Evolutionary conservation across 2,329 filamentous ascomycete species (phyloP).

Genomic region (Fusarium setosum): DNA sequence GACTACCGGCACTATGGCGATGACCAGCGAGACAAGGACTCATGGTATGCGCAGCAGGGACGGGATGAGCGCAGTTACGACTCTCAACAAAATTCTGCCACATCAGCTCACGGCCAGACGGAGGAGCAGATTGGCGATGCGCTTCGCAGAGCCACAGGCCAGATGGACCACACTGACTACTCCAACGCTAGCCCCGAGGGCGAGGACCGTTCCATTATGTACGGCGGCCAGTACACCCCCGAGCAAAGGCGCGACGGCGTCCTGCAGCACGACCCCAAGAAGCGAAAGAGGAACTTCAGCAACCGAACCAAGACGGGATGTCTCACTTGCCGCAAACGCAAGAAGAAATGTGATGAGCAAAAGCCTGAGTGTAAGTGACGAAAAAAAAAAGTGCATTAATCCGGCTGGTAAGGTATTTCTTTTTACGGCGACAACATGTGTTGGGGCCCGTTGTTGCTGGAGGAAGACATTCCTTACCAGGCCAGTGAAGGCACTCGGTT

Average conservation of each 20-base stretch:
- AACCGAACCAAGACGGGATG: slow-evolving; percentile 97
- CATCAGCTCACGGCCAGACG: slow-evolving; percentile 57
- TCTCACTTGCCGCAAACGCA: slow-evolving; percentile 88
- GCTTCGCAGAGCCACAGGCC: slow-evolving; percentile 57
- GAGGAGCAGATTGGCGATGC: slow-evolving; percentile 63
- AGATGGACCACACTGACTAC: slow-evolving; percentile 62
- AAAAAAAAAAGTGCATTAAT: neutral
- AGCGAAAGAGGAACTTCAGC: slow-evolving; percentile 85
- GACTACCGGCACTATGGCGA: slow-evolving; percentile 60
- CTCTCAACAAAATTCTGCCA: slow-evolving; percentile 59
- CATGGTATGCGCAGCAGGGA: slow-evolving; percentile 60
- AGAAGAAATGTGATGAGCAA: slow-evolving; percentile 98
- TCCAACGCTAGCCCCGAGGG: slow-evolving; percentile 65
- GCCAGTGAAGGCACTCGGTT: too few relatives aligned
- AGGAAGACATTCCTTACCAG: too few relatives aligned
- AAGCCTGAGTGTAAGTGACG: slow-evolving; percentile 86
- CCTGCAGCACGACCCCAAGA: slow-evolving; percentile 72
- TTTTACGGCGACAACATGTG: too few relatives aligned
- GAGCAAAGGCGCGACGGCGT: slow-evolving; percentile 61
- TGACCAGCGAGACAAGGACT: slow-evolving; percentile 60
- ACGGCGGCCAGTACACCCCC: slow-evolving; percentile 57
- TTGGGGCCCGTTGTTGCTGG: too few relatives aligned
- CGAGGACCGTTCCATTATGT: slow-evolving; percentile 60
- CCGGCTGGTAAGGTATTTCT: too few relatives aligned
- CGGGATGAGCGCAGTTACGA: slow-evolving; percentile 62